Conservation (phyloP, 257 asterid genomes). For the Scutellaria galericulata region DNA sequence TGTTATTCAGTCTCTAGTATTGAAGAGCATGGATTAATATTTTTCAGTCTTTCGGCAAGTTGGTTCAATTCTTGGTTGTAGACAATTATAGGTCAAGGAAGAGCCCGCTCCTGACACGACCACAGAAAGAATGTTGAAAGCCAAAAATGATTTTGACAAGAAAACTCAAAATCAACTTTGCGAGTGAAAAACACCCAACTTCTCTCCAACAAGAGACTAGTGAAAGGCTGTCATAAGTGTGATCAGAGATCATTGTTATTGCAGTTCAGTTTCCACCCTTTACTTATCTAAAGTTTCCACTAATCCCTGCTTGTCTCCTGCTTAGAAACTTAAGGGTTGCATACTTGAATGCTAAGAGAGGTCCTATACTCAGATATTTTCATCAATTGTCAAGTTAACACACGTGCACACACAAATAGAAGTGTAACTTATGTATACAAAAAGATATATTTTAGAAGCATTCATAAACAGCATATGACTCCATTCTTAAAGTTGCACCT, state of each 20-base stretch:
- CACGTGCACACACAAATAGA: neutral
- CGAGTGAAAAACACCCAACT: neutral
- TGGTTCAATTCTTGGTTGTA: neutral
- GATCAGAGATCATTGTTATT: neutral
- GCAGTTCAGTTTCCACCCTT: neutral
- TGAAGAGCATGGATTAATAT: neutral
- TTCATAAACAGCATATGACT: neutral
- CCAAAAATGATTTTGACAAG: neutral
- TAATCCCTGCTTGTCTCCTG: slow-evolving; percentile 1
- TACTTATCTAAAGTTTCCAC: neutral
- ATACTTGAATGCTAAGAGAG: neutral
- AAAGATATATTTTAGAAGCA: neutral
- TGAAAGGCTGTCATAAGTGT: neutral
- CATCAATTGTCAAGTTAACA: neutral
- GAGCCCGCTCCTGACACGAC: neutral
- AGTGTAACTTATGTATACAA: neutral
- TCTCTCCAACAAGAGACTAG: neutral
- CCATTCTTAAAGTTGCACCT: neutral
- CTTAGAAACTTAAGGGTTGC: neutral
- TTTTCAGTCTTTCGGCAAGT: neutral
- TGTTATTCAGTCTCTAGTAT: neutral
- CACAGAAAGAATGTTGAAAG: neutral
- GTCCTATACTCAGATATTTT: neutral
- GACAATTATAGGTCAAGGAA: neutral
- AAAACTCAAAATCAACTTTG: neutral